phyloP scores from a whole-genome alignment of 192 early-diverging fungal genomes.

The Coemansia sp. region DNA sequence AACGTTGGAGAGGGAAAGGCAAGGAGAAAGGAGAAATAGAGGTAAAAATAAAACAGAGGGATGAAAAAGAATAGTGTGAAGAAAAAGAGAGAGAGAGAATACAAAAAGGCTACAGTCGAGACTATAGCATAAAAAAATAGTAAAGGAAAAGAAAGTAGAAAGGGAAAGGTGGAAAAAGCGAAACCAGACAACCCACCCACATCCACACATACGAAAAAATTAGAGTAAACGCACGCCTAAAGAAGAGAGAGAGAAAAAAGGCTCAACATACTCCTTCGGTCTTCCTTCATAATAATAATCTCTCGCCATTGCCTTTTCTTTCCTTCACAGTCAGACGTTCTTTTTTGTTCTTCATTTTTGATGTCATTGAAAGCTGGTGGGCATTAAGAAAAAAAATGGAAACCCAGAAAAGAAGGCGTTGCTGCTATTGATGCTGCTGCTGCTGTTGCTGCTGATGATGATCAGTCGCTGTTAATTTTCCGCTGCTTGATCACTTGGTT shows the following conservation, averaged over 20 bases:
- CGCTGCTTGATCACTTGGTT: constrained; percentile 35
- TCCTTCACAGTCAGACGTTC: too few relatives aligned
- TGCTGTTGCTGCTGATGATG: not conserved
- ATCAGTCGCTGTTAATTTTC: not conserved
- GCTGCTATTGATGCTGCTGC: too few relatives aligned
- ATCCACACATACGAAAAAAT: too few relatives aligned
- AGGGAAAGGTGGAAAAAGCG: too few relatives aligned
- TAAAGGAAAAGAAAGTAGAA: not conserved
- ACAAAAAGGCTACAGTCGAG: not conserved
- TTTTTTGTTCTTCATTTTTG: too few relatives aligned
- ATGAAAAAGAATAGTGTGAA: not conserved
- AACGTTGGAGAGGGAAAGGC: not conserved
- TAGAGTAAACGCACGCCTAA: too few relatives aligned
- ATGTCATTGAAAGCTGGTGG: too few relatives aligned
- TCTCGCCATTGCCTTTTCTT: too few relatives aligned
- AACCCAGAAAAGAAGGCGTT: not conserved
- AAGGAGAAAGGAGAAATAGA: not conserved
- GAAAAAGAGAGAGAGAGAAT: constrained; percentile 6
- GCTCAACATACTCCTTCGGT: too few relatives aligned
- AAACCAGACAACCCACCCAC: too few relatives aligned
- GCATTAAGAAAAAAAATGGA: not conserved
- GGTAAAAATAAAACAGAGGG: not conserved
- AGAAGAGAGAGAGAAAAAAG: too few relatives aligned
- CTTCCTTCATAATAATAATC: too few relatives aligned
- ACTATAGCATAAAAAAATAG: not conserved